These are phyloP conservation scores for Salix caprea DNA, from an alignment of 345 rosid genomes.

Conservation along the genomic window DNA sequence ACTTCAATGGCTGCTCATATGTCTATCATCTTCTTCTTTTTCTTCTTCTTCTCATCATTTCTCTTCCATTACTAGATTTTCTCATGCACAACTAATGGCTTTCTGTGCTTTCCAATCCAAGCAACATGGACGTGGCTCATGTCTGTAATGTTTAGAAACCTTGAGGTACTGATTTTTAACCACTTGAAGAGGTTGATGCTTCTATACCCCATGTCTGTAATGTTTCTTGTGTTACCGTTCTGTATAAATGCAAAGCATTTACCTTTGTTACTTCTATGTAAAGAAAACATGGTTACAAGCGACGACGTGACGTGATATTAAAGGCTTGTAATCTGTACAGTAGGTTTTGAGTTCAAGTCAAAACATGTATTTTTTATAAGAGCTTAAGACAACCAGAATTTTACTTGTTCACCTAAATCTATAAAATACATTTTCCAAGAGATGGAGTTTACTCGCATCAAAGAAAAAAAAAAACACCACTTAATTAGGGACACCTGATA, in stretches of 20 bases:
- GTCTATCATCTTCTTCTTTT: neutral
- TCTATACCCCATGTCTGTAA: neutral
- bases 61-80: neutral
- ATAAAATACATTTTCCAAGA: no score
- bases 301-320: no score
- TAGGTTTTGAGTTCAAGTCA: no score
- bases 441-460: no score
- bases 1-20: neutral
- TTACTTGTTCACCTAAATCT: no score
- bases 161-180: conserved; percentile 49
- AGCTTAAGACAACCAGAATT: rapidly evolving
- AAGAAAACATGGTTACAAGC: neutral
- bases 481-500: neutral
- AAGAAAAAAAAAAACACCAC: no score
- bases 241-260: neutral
- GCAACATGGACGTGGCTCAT: neutral
- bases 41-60: neutral
- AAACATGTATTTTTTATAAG: no score
- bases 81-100: neutral
- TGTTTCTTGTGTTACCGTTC: neutral
- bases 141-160: conserved; percentile 33
- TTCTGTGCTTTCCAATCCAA: neutral
- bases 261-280: neutral
- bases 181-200: neutral
- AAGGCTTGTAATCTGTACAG: no score